These are phyloP conservation scores for Cupressus sempervirens DNA, from an alignment of 75 land plant genomes.

Conservation along the genomic window DNA sequence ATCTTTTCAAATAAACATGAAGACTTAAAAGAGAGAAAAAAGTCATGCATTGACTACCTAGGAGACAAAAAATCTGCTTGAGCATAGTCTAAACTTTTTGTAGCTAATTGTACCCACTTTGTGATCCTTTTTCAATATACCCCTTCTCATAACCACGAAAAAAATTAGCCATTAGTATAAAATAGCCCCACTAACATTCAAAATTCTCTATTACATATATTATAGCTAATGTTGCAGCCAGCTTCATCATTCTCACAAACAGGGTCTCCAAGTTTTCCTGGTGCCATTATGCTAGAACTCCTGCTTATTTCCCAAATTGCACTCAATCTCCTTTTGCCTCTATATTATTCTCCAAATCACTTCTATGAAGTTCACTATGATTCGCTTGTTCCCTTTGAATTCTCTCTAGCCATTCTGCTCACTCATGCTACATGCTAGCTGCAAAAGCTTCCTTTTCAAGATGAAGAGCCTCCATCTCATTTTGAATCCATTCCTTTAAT, in stretches of 20 bases:
- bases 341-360: conserved; percentile 56
- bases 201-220: too few species aligned
- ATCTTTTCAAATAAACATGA: neutral
- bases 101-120: conserved; percentile 21
- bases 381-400: conserved; percentile 53
- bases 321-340: conserved; percentile 52
- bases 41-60: conserved; percentile 7
- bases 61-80: conserved; percentile 41
- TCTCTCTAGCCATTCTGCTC: conserved; percentile 35
- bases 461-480: conserved; percentile 46
- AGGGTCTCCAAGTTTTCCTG: too few species aligned
- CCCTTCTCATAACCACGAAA: too few species aligned
- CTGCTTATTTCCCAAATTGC: too few species aligned
- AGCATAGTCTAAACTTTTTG: conserved; percentile 41
- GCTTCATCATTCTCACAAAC: too few species aligned
- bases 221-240: too few species aligned
- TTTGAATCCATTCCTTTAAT: conserved; percentile 32
- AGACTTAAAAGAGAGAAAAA: neutral
- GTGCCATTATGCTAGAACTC: too few species aligned
- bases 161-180: too few species aligned
- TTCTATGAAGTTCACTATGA: conserved; percentile 49
- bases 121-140: too few species aligned
- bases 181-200: too few species aligned
- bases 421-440: conserved; percentile 54
- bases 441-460: conserved; percentile 57